These are phyloP conservation scores for Clavispora fructus DNA, from an alignment of 805 yeast genomes.

Conservation along the genomic window DNA sequence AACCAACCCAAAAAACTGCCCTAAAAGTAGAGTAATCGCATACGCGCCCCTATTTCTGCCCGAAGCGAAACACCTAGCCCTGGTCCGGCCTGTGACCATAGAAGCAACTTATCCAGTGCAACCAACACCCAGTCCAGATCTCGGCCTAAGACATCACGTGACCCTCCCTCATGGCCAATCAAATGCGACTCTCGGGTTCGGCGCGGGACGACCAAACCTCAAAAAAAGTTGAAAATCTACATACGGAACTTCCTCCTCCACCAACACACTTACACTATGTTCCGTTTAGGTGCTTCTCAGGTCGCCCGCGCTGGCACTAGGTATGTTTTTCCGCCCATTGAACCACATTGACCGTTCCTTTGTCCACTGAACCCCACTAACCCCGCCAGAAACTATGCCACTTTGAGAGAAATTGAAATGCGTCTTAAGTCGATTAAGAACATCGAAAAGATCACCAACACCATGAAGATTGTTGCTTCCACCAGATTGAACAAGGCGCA, in stretches of 20 bases:
- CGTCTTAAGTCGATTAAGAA: constrained; percentile 98
- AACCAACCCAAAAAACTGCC: too few species aligned
- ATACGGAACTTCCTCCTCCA: constrained; percentile 1
- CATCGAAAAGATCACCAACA: constrained; percentile 98
- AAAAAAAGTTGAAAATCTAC: constrained; percentile 10
- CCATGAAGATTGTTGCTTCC: constrained; percentile 99
- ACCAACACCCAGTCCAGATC: not conserved
- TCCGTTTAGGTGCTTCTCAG: constrained; percentile 50
- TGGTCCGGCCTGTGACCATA: too few species aligned
- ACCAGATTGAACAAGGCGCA: constrained; percentile 95
- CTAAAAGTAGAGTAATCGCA: too few species aligned
- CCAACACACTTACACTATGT: constrained; percentile 32
- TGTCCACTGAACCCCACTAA: constrained; percentile 17
- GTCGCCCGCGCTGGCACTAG: constrained; percentile 48
- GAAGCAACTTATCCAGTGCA: too few species aligned
- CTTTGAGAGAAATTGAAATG: constrained; percentile 96
- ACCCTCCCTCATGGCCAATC: constrained; percentile 12
- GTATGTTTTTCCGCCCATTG: constrained; percentile 31
- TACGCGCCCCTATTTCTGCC: too few species aligned
- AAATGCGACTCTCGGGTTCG: constrained; percentile 13
- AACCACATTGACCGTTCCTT: not conserved
- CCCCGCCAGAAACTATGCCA: constrained; percentile 79
- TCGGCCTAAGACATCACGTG: constrained; percentile 6
- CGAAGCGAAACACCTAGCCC: too few species aligned
- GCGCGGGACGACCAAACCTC: constrained; percentile 16